Conservation (phyloP, 768 basidiomycete genomes). For the Polyporus arcularius region DNA sequence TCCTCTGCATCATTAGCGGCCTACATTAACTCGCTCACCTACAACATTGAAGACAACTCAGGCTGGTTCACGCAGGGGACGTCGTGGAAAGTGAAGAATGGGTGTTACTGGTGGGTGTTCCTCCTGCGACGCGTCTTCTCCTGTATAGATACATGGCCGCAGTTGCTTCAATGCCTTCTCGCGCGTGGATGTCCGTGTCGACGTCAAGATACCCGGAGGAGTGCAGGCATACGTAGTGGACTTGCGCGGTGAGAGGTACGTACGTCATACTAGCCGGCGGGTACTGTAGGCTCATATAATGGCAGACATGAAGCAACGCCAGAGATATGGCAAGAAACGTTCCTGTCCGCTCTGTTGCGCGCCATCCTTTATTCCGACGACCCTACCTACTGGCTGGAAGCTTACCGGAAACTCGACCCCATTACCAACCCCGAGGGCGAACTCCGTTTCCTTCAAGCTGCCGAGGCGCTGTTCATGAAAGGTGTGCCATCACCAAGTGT, state of each 20-base stretch:
- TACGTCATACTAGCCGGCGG: constrained; percentile 2
- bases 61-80: constrained; percentile 91
- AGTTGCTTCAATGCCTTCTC: constrained; percentile 99
- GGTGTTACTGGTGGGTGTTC: constrained; percentile 81
- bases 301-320: constrained; percentile 55
- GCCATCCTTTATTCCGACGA: constrained; percentile 97
- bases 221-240: constrained; percentile 94
- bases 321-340: constrained; percentile 97
- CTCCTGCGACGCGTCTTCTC: not conserved
- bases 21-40: constrained; percentile 98
- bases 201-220: constrained; percentile 98
- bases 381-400: constrained; percentile 85
- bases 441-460: constrained; percentile 85
- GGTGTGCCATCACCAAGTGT: constrained; percentile 43
- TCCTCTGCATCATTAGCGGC: constrained; percentile 97
- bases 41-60: constrained; percentile 85
- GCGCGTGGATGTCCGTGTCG: constrained; percentile 92
- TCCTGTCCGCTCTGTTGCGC: constrained; percentile 88
- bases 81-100: constrained; percentile 89
- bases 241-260: constrained; percentile 89
- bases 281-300: not conserved
- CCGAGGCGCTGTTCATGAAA: constrained; percentile 86
- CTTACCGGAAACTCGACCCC: constrained; percentile 94
- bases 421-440: constrained; percentile 90
- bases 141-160: not conserved